phyloP scores from a whole-genome alignment of 129 eudicot genomes.

The Deinandra increscens region DNA sequence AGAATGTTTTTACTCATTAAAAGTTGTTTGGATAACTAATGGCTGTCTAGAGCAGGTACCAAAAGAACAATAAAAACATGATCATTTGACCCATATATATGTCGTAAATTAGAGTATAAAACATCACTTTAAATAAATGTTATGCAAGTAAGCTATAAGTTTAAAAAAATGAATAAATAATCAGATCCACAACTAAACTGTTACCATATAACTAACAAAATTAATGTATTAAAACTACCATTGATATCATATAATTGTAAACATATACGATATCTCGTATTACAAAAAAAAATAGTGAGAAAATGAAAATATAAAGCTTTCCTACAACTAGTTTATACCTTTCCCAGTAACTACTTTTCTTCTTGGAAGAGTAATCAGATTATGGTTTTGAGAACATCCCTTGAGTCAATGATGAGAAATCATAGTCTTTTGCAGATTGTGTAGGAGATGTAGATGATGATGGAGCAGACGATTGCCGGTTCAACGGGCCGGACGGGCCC shows the following conservation, averaged over 20 bases:
- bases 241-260: background rate
- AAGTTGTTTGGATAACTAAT: too few relatives aligned
- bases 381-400: constrained; percentile 78
- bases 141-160: too few relatives aligned
- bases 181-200: background rate
- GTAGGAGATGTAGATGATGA: constrained; percentile 38
- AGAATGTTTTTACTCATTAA: too few relatives aligned
- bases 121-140: too few relatives aligned
- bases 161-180: background rate
- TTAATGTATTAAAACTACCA: background rate
- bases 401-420: constrained; percentile 90
- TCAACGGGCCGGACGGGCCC: constrained; percentile 28
- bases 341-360: constrained; percentile 8
- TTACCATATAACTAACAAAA: constrained; percentile 1
- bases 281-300: background rate
- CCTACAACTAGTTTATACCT: constrained; percentile 52
- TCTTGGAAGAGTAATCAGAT: constrained; percentile 7
- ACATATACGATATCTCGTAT: background rate
- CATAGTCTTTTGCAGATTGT: constrained; percentile 67
- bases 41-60: too few relatives aligned
- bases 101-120: too few relatives aligned
- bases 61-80: too few relatives aligned
- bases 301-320: background rate
- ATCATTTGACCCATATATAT: too few relatives aligned
- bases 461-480: constrained; percentile 39